These are phyloP conservation scores for Viridothelium virens DNA, from an alignment of 495 filamentous ascomycete species.

Conservation along the genomic window DNA sequence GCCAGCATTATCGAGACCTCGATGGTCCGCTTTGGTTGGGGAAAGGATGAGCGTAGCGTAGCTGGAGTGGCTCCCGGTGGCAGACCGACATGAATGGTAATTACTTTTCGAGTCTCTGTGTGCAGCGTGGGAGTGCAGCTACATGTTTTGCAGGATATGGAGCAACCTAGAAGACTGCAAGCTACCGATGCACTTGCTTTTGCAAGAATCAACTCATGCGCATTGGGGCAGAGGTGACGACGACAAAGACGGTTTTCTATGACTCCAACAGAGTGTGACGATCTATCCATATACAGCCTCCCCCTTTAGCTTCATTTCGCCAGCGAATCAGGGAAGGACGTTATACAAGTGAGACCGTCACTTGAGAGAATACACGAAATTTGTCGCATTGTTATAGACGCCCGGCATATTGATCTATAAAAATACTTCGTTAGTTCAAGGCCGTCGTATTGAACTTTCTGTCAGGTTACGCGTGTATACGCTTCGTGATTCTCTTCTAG, in stretches of 20 bases:
- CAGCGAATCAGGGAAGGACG: constrained; percentile 49
- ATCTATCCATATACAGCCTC: constrained; percentile 35
- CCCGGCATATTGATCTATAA: constrained; percentile 50
- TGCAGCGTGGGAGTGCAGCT: constrained; percentile 47
- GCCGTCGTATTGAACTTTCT: not conserved
- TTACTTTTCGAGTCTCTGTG: constrained; percentile 41
- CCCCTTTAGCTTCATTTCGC: constrained; percentile 39
- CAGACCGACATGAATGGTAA: constrained; percentile 57
- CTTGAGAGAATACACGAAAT: not conserved
- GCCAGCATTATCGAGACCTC: constrained; percentile 63
- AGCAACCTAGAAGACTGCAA: constrained; percentile 46
- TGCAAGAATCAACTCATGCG: constrained; percentile 57
- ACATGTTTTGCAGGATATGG: constrained; percentile 48
- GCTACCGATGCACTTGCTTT: constrained; percentile 57
- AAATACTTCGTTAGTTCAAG: not conserved
- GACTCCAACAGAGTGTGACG: constrained; percentile 44
- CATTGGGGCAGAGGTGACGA: constrained; percentile 49
- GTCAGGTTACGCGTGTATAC: constrained; percentile 40
- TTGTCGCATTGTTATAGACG: constrained; percentile 43
- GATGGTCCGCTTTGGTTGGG: constrained; percentile 68
- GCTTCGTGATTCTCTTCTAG: constrained; percentile 54
- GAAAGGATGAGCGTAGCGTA: constrained; percentile 52
- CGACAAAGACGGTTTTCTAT: constrained; percentile 60
- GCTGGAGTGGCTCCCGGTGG: constrained; percentile 38
- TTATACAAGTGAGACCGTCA: not conserved